A percentile compares a stretch with the other conserved stretches of the same genome.
These are phyloP conservation scores for Paraglomus occultum DNA, from an alignment of 192 early-diverging fungal species.

Conservation along the genomic window DNA sequence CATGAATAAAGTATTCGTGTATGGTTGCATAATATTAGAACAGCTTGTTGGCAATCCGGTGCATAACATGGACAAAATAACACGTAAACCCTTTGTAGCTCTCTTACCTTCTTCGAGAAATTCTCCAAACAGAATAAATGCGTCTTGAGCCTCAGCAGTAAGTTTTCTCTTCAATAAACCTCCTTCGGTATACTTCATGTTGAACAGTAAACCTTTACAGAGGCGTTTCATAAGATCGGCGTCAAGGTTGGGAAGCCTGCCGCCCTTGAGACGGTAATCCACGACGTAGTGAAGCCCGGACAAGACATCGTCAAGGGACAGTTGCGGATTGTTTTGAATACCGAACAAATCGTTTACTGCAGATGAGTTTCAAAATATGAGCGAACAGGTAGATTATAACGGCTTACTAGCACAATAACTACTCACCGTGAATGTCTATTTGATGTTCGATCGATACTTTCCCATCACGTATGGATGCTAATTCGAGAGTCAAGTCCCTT, in stretches of 20 bases:
- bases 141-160: slow-evolving; percentile 77
- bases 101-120: slow-evolving; percentile 84
- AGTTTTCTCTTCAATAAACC: slow-evolving; percentile 58
- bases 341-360: slow-evolving; percentile 84
- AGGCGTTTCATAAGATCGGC: slow-evolving; percentile 81
- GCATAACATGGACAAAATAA: too few relatives aligned
- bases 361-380: not conserved
- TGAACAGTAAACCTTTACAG: slow-evolving; percentile 79
- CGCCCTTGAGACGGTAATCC: slow-evolving; percentile 87
- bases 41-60: too few relatives aligned
- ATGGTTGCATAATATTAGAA: too few relatives aligned
- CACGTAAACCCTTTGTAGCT: too few relatives aligned
- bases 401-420: not conserved
- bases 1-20: not conserved
- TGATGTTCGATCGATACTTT: slow-evolving; percentile 67
- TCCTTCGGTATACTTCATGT: slow-evolving; percentile 66
- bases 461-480: slow-evolving; percentile 48
- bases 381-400: not conserved
- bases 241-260: slow-evolving; percentile 81
- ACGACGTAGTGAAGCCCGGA: slow-evolving; percentile 91
- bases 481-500: slow-evolving; percentile 29
- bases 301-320: slow-evolving; percentile 78
- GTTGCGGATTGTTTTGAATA: slow-evolving; percentile 60
- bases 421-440: slow-evolving; percentile 51
- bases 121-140: slow-evolving; percentile 93